Evolutionary conservation across 805 yeast genomes (phyloP), one percentile per base, ranked within the genome.

Genomic region (Isabelozyma pseudorhagii): DNA sequence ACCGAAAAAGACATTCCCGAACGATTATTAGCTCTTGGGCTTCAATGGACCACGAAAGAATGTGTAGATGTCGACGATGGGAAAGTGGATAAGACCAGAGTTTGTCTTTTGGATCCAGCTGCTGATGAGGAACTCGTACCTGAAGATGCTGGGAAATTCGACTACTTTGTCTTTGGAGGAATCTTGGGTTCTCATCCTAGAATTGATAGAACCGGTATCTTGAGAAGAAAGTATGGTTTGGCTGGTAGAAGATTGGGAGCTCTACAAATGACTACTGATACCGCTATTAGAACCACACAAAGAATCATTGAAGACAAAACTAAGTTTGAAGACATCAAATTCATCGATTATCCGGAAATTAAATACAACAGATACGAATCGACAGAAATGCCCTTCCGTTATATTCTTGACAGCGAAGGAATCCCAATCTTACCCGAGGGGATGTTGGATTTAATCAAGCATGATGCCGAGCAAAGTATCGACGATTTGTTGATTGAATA

Each of bases 341-440:
- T 89, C 64, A 82, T 93, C 46, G 98, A 94, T 66, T 91, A 89
- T 64, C 99, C 99, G 3, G 98, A 93, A 68, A 86, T 93, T 58
- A 82, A 90, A 63, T 93, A 88, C 72, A 85, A 77, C 68, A 86
- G 85, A 64, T 82, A 88, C 61, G 99, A 94, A 68, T 88, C 96
- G 3, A 91, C 97, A 0, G 97, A 93, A 64, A 93, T 93, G 99
- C 99, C 99, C 3, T 93, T 93, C 72, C 79, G 99, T 63, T 93
- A 93, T 60, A 86, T 93, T 14, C 69, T 84, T 50, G 88, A 87
- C 57, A 65, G 61, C 0, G 57, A 77, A 1, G 82, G 81, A 3
- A 78, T 80, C 52, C 98, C 99, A 1, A 87, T 94, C 9, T 74
- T 93, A 61, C 99, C 99, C 0, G 79, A 80, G 49, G 98, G 98